These are phyloP conservation scores for Calamus simplicifolius DNA, from an alignment of 176 grass and related monocot species.

Conservation along the genomic window DNA sequence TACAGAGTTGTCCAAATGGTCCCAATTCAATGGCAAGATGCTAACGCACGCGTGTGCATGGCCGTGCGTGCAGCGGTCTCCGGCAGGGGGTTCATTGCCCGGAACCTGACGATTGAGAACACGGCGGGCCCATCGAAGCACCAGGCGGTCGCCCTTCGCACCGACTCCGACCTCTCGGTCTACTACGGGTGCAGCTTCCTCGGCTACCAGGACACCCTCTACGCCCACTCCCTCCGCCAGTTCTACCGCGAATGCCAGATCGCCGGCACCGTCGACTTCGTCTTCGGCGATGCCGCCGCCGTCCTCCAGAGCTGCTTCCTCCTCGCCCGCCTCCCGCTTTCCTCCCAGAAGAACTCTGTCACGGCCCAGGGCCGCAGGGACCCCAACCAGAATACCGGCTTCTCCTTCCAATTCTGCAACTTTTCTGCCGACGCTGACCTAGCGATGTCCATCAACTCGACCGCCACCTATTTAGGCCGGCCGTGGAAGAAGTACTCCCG, in stretches of 20 bases:
- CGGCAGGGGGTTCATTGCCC: conserved; percentile 43
- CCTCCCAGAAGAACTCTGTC: conserved; percentile 51
- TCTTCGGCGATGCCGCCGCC: conserved; percentile 80
- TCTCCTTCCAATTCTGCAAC: conserved; percentile 75
- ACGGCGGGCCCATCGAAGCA: conserved; percentile 53
- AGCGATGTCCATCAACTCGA: not conserved
- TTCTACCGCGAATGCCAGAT: conserved; percentile 75
- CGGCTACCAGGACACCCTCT: conserved; percentile 89
- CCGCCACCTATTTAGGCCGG: conserved; percentile 6
- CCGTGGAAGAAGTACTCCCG: conserved; percentile 17
- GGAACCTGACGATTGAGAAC: conserved; percentile 73
- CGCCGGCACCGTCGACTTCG: conserved; percentile 70
- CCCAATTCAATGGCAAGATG: no score
- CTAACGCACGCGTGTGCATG: not conserved
- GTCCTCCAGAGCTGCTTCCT: conserved; percentile 63
- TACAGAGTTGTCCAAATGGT: no score
- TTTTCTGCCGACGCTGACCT: conserved; percentile 21
- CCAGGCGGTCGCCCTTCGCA: conserved; percentile 80
- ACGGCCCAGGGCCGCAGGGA: conserved; percentile 59
- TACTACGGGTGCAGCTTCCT: conserved; percentile 74
- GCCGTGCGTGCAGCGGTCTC: not conserved
- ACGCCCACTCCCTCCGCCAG: conserved; percentile 80
- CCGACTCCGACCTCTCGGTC: conserved; percentile 69
- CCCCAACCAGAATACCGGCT: conserved; percentile 55
- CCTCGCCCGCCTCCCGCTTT: conserved; percentile 28